phyloP scores from a whole-genome alignment of 2,329 filamentous ascomycete genomes.

The Colletotrichum horii region DNA sequence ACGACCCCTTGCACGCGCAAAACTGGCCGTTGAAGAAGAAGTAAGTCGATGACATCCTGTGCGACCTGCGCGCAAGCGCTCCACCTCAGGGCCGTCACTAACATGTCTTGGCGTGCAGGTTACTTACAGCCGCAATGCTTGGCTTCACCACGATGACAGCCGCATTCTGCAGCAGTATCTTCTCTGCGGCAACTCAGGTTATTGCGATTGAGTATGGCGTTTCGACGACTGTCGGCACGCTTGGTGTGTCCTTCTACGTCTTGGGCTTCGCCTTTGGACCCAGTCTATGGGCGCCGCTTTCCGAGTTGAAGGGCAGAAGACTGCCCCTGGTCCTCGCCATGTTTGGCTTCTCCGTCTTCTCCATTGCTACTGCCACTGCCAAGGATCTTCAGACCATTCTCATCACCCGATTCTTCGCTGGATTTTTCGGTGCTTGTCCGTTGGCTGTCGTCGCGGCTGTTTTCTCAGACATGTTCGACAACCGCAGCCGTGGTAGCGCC shows the following conservation, averaged over 20 bases:
- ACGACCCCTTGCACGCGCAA: conserved; percentile 85
- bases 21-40: conserved; percentile 87
- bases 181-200: conserved; percentile 67
- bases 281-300: conserved; percentile 74
- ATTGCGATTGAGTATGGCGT: conserved; percentile 67
- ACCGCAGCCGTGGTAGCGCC: conserved; percentile 63
- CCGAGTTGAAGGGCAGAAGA: conserved; percentile 72
- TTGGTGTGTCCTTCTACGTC: conserved; percentile 75
- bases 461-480: conserved; percentile 75
- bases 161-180: conserved; percentile 70
- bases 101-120: conserved; percentile 35
- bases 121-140: conserved; percentile 70
- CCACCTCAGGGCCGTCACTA: not conserved
- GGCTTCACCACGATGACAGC: conserved; percentile 76
- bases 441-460: conserved; percentile 73
- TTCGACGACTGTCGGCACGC: conserved; percentile 63
- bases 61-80: not conserved
- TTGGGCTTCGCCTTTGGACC: conserved; percentile 75
- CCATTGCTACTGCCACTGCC: conserved; percentile 66
- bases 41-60: conserved; percentile 44
- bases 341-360: conserved; percentile 74
- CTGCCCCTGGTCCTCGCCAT: conserved; percentile 65
- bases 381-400: conserved; percentile 74
- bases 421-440: conserved; percentile 74
- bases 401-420: conserved; percentile 75